Conservation (phyloP, 2,329 filamentous ascomycete species). For the Microascus cirrosus region DNA sequence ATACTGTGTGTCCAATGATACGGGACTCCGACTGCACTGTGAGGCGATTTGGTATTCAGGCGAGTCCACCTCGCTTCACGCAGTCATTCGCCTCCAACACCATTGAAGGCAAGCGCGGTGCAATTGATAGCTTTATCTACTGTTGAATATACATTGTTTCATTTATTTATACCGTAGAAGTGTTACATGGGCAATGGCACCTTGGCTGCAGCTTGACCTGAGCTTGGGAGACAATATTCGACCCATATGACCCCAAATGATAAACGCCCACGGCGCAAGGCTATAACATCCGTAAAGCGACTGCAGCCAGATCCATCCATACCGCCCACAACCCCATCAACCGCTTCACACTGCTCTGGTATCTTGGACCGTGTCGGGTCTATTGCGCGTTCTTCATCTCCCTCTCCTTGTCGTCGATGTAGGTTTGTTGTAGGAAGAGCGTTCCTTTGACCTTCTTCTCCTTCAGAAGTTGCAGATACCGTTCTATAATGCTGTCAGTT, state of each 20-base stretch:
- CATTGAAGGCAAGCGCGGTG: not conserved
- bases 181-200: not conserved
- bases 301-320: not conserved
- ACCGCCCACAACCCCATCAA: not conserved
- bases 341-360: not conserved
- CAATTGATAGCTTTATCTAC: not conserved
- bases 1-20: too few species aligned
- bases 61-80: too few species aligned
- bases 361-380: not conserved
- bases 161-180: not conserved
- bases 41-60: too few species aligned
- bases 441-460: conserved; percentile 69
- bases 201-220: not conserved
- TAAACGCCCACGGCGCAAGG: not conserved
- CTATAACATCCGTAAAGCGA: not conserved
- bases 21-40: too few species aligned
- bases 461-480: conserved; percentile 69
- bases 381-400: conserved; percentile 2
- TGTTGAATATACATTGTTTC: not conserved
- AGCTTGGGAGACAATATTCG: not conserved
- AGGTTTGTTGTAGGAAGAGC: conserved; percentile 71
- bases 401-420: conserved; percentile 41
- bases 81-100: not conserved
- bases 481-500: conserved; percentile 38
- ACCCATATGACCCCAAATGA: not conserved